Base-by-base conservation (phyloP, 305 asterid species). In the Fraxinus floribunda region DNA sequence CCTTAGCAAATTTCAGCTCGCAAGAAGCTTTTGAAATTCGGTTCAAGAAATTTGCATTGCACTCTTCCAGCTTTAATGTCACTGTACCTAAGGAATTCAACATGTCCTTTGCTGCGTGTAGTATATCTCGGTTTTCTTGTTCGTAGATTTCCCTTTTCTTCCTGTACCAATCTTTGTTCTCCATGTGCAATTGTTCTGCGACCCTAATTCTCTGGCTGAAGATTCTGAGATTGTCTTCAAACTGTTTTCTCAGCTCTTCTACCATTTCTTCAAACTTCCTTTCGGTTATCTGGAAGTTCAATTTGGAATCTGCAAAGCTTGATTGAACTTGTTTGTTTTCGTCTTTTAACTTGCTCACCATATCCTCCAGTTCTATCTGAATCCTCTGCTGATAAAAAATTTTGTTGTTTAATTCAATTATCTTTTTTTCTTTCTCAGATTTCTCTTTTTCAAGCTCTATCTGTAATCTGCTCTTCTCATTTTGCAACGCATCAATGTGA, bases 11-110 rank as follows among this genome's bases (percentile, higher is more conserved):
- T 75, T 92, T 90, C 22, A 94, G 86, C 86, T 90, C 97, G 52
- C 95, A 88, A 0, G 95, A 91, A 4, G 87, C 91, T 83, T 92
- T 96, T 0, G 98, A 92, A 75, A 96, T 91, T 83, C 95, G 88
- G 83, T 90, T 91, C 88, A 85, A 49, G 90, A 94, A 91, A 60
- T 90, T 87, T 2, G 86, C 92, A 0, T 89, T 78, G 78, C 92
- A 82, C 20, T 93, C 92, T 38, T 90, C 92, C 30, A 93, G 92
- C 34, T 84, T 90, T 8, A 90, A 36, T 26, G 95, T 87, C 32
- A 90, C 87, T 0, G 90, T 73, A 79, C 94, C 98, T 15, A 93
- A 79, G 2, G 92, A 74, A 10, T 88, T 79, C 46, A 96, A 88
- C 15, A 89, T 76, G 0, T 90, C 90, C 6, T 88, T 91, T 2